phyloP scores from a whole-genome alignment of 768 basidiomycete genomes.

The Amanita rimosa region DNA sequence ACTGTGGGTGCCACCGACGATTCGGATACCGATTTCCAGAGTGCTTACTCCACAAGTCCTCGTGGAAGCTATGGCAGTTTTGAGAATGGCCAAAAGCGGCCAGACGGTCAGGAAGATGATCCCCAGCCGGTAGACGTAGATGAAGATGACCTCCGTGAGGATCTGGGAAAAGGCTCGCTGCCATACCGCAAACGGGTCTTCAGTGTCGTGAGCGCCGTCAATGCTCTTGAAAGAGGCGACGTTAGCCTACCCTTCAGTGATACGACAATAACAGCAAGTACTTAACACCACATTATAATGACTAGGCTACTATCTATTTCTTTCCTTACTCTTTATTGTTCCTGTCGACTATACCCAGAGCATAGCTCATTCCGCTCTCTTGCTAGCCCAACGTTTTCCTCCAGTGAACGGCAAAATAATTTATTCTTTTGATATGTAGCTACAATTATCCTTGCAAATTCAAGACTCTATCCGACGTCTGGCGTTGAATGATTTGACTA shows the following conservation, averaged over 20 bases:
- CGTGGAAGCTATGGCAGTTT: conserved; percentile 53
- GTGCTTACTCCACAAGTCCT: conserved; percentile 72
- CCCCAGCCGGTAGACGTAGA: conserved; percentile 6
- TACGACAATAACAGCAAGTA: conserved; percentile 20
- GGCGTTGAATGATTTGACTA: conserved; percentile 70
- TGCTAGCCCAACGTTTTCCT: not conserved
- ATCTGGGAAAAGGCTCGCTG: conserved; percentile 17
- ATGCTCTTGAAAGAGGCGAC: conserved; percentile 15
- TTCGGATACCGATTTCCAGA: conserved; percentile 81
- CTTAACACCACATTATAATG: conserved; percentile 3
- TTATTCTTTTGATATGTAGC: conserved; percentile 7
- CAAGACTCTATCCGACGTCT: conserved; percentile 56
- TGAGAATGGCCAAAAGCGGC: conserved; percentile 19
- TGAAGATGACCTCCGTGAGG: conserved; percentile 14
- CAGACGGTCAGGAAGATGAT: conserved; percentile 14
- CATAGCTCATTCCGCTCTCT: conserved; percentile 4
- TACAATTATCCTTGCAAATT: conserved; percentile 7
- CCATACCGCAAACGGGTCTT: conserved; percentile 39
- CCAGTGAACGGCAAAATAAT: conserved; percentile 1
- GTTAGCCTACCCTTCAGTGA: conserved; percentile 28
- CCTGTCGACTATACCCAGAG: conserved; percentile 5
- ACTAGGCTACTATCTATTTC: not conserved
- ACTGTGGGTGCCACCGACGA: conserved; percentile 46
- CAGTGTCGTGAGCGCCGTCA: conserved; percentile 39
- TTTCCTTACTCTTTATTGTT: not conserved